phyloP scores from a whole-genome alignment of 2,329 filamentous ascomycete species.

The Aspergillus sp. region DNA sequence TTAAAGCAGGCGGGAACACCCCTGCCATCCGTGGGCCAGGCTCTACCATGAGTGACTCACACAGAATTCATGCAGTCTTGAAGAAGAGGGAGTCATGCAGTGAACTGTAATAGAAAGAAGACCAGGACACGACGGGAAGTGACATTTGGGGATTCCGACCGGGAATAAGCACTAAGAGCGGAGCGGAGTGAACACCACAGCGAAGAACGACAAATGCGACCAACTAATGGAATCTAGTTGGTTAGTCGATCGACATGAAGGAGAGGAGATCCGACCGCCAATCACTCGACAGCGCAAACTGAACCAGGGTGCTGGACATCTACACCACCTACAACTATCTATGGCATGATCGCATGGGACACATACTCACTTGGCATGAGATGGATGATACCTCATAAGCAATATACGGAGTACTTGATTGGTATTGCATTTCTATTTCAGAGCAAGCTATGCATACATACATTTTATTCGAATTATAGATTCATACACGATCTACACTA shows the following conservation, averaged over 20 bases:
- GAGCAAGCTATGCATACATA: too few species aligned
- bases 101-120: neutral
- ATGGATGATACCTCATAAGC: too few species aligned
- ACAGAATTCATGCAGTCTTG: neutral
- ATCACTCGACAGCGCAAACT: neutral
- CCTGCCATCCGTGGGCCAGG: neutral
- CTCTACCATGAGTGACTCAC: neutral
- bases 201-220: too few species aligned
- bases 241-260: too few species aligned
- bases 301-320: neutral
- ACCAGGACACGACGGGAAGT: too few species aligned
- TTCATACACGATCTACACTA: neutral
- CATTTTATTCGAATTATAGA: neutral
- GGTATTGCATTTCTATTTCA: too few species aligned
- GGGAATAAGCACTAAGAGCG: neutral
- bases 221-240: too few species aligned
- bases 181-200: neutral
- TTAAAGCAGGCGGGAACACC: neutral
- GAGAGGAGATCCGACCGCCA: too few species aligned
- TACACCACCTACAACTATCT: neutral
- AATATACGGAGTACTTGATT: too few species aligned
- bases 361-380: too few species aligned
- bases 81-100: neutral
- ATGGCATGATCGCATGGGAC: too few species aligned
- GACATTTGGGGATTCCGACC: neutral